Conservation (phyloP, 345 rosid genomes). For the Hirschfeldia incana region DNA sequence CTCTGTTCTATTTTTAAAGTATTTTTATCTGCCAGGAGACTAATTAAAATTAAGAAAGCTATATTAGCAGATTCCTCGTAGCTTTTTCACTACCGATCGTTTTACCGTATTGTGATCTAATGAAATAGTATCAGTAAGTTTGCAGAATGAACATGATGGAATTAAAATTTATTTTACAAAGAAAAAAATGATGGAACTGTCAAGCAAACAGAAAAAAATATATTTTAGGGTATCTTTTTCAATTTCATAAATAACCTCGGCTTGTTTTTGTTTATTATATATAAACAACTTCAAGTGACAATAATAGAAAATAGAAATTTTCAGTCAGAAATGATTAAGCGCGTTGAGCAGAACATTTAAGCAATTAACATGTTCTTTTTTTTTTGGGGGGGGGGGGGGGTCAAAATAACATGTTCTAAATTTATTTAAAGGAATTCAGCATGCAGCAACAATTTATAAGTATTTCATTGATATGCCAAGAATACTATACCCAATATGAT, state of each 20-base stretch:
- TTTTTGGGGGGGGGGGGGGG: too few species aligned
- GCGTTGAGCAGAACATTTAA: not conserved
- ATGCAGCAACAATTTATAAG: not conserved
- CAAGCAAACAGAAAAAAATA: not conserved
- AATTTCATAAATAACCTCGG: not conserved
- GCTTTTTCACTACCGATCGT: not conserved
- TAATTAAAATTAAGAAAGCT: not conserved
- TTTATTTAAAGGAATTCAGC: not conserved
- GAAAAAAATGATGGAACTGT: not conserved
- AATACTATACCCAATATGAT: not conserved
- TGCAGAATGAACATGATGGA: not conserved
- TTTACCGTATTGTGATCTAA: not conserved
- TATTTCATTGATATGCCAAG: not conserved
- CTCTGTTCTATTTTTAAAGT: not conserved
- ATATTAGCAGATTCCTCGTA: not conserved
- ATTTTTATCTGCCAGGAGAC: not conserved
- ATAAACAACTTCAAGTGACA: not conserved
- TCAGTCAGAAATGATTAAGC: not conserved
- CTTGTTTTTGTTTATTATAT: not conserved
- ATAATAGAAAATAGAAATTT: not conserved
- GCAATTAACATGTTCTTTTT: not conserved
- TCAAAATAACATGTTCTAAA: not conserved
- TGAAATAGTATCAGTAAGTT: not conserved
- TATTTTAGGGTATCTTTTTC: too few species aligned
- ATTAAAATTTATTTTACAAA: not conserved